Base-by-base conservation (phyloP, 2,329 filamentous ascomycete species). In the Penicillium sp. region DNA sequence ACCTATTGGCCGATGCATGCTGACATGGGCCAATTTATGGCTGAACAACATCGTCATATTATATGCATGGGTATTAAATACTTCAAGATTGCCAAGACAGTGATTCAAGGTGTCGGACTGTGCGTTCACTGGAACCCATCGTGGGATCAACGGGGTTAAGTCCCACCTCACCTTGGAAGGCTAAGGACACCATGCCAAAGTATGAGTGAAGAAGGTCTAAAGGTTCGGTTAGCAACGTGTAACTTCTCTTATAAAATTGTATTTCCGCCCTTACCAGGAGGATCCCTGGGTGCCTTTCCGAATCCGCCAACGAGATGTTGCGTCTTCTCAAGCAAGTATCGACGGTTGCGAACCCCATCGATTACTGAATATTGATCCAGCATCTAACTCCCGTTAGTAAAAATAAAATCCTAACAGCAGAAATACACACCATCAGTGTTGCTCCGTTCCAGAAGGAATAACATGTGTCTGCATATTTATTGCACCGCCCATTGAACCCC, bases 401-500 rank as follows among this genome's bases (percentile, higher is more conserved):
- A 27, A 2, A 49, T 67, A n/a, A n/a, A n/a, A 55, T 10, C 67
- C 63, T 47, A 65, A 14, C 46, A 18, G 47, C 18, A 55, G 14
- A 9, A 23, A 23, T 27, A 39, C 70, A 64, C 72, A 80, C 78
- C 55, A 72, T 69, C 47, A 82, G 70, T 47, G 91, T 84, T 2
- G 84, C 91, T 4, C 82, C 81, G 0, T 90, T 90, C 94, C 94
- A 99, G 79, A 93, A 99, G 19, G 85, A 88, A 72, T 99, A 99
- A 75, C 94, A 99, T 0, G 94, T 97, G 74, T 99, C 94, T 9
- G 90, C 89, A 44, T 87, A 81, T 73, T 99, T 99, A 76, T 96
- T 97, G 69, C 84, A 86, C 46, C 94, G 85, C 26, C 94, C 94
- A 66, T 95, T 96, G 75, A 95, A 91, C 9, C 92, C 94, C 1